Evolutionary conservation across 2,329 filamentous ascomycete species (phyloP), one percentile per base, ranked within the genome.

Genomic region (Neonectria ditissima): DNA sequence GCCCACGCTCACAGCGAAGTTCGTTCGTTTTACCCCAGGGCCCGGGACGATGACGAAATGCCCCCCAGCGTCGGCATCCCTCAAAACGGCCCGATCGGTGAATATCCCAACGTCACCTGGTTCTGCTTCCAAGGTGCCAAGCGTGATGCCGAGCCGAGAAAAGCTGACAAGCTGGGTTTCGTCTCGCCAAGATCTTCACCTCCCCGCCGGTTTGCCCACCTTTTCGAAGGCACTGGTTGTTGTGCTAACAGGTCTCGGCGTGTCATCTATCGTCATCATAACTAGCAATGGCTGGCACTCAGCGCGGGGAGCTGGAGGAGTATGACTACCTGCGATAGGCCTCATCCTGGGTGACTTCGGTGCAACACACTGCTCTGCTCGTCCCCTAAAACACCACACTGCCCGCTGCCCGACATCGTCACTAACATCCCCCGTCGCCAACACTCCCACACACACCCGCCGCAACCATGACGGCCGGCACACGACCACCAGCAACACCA

Each of bases 391-490:
- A 48, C 28, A 50, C 18, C 47, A 50, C n/a, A 32, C 47, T 20
- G 9, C n/a, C 47, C 18, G 28, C 22, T n/a, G 11, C 26, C 14
- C 22, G 47, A 60, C 30, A 37, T 20, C 34, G 32, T 44, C 34
- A 20, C 47, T 10, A 41, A 18, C 20, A n/a, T 18, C 18, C 14
- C 37, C n/a, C 20, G 11, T 54, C 28, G 8, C 16, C 28, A 50
- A 55, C n/a, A 4, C 8, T 28, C 26, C 59, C 20, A 71, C 20
- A 71, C 70, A 65, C 68, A 62, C 54, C 63, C 65, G 13, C 34
- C 34, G 34, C 34, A n/a, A 8, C 69, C 18, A 59, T 62, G 18
- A 50, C 65, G 65, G 11, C 39, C 67, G 54, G 37, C 66, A 55
- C 47, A 58, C 30, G 34, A 51, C 32, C 68, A 67, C 24, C 56